Evolutionary conservation across 2,329 filamentous ascomycete species (phyloP), one percentile per base, ranked within the genome.

Genomic region (Pseudogymnoascus sp.): DNA sequence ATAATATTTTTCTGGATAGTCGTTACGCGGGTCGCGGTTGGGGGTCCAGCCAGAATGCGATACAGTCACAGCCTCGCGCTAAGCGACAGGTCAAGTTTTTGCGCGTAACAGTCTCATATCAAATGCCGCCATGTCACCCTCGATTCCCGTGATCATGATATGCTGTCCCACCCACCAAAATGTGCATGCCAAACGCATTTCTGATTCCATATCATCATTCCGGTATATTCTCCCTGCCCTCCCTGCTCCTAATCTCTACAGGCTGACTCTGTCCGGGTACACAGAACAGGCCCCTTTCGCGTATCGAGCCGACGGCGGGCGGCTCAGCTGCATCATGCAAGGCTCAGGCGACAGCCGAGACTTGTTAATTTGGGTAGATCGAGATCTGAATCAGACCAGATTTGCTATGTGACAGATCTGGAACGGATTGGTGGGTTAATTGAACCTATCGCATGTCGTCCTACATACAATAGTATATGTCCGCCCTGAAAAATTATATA

Each of bases 61-160:
- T 13, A 15, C 44, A 10, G 29, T 33, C 48, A 35, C 48, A 55
- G 48, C 48, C 48, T 55, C 48, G 48, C 48, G 48, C 48, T 55
- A 55, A 55, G 48, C 48, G 48, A 55, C 48, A 55, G 48, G 48
- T 55, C 48, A 55, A 21, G 48, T 55, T 55, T 55, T 55, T 55
- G 48, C 48, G 29, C 48, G 29, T 33, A 55, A 55, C 48, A 33
- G 29, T 55, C 48, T 55, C 48, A 55, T 55, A 55, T 55, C 10
- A 55, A 55, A 55, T 55, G 29, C 29, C 48, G 29, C 48, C 48
- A 12, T 55, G 48, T 55, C 48, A 55, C 44, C 29, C 48, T 55
- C 48, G 44, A 55, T 55, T 55, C 48, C 29, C 48, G 29, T 55
- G 29, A 33, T 55, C 15, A 10, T 31, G 15, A 55, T 55, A 55